Evolutionary conservation across 1,284 basidiomycete genomes (phyloP).

Genomic region (Golubevia sp.): DNA sequence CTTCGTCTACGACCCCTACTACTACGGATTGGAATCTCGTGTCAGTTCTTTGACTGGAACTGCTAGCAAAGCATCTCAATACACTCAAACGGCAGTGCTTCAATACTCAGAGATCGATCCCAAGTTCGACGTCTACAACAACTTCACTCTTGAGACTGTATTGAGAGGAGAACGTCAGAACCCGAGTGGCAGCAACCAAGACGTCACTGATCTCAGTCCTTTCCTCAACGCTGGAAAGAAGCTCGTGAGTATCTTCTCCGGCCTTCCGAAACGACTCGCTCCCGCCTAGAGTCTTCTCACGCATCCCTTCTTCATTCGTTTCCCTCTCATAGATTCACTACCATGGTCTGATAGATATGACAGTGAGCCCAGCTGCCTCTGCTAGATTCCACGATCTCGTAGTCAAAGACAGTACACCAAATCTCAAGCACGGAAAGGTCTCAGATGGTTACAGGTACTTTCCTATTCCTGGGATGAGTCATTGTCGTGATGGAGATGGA

Average conservation of each 20-base stretch:
- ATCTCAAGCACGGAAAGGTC: background rate
- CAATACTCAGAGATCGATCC: constrained; percentile 1
- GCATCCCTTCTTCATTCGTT: no score
- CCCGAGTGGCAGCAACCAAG: constrained; percentile 2
- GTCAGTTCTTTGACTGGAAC: constrained; percentile 2
- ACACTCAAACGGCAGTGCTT: constrained; percentile 10
- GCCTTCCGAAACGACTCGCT: no score
- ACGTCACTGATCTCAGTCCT: constrained; percentile 8
- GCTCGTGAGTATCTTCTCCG: no score
- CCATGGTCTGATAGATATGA: constrained; percentile 15
- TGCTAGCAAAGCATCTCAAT: constrained; percentile 10
- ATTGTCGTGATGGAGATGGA: constrained; percentile 14
- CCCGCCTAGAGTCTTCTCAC: no score
- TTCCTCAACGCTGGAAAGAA: constrained; percentile 14
- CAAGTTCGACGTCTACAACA: constrained; percentile 8
- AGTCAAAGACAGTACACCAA: background rate
- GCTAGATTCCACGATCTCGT: constrained; percentile 9
- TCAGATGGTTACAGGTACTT: constrained; percentile 8
- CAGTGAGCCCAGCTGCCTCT: constrained; percentile 9
- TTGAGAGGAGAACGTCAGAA: constrained; percentile 5
- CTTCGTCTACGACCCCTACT: constrained; percentile 14
- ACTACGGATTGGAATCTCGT: constrained; percentile 7
- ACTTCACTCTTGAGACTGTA: constrained; percentile 9
- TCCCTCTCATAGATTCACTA: no score
- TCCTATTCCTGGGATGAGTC: constrained; percentile 15